Base-by-base conservation (phyloP, 2,329 filamentous ascomycete genomes). In the Clonostachys rhizophaga region DNA sequence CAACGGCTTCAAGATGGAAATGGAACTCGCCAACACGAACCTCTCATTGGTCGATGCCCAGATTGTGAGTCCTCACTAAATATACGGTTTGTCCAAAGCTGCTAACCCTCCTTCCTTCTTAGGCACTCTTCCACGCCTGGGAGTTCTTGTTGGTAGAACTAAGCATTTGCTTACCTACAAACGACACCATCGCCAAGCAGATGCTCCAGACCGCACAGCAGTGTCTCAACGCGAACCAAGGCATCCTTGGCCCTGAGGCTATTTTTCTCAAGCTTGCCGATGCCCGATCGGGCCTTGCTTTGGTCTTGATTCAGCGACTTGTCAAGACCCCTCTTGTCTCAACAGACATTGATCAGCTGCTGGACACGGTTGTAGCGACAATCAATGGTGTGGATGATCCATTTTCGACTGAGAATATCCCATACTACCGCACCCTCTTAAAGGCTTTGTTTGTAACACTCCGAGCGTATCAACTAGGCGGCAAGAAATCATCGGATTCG, bases 41-140 rank as follows among this genome's bases (percentile, higher is more conserved):
- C 66, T 99, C 45, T 95, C 91, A 20, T 74, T 96, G 34, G 90
- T 99, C 34, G 91, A 97, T 63, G 89, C 92, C 20, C 91, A 99
- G 70, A 85, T 94, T 54, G 84, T 89, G 74, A 68, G 84, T 72
- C n/a, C 18, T 45, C 24, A 7, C 34, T 34, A 18, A 35, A 37
- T 37, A 24, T 18, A 13, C n/a, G 17, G 24, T n/a, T 14, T 16
- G 39, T 35, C 41, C 7, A 34, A 20, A 40, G 44, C 37, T 6
- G 39, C 55, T 63, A 49, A 61, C 48, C 10, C 14, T 14, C 24
- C 8, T 43, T 18, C 34, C n/a, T 11, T 34, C 13, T 11, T 57
- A 89, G 86, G 80, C 83, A 40, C 79, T 99, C 16, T 86, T 96
- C 53, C 84, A 89, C 56, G 87, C 89, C 47, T 97, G 92, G 90